Evolutionary conservation across 306 rosid species (phyloP).

Genomic region (Parietaria judaica): DNA sequence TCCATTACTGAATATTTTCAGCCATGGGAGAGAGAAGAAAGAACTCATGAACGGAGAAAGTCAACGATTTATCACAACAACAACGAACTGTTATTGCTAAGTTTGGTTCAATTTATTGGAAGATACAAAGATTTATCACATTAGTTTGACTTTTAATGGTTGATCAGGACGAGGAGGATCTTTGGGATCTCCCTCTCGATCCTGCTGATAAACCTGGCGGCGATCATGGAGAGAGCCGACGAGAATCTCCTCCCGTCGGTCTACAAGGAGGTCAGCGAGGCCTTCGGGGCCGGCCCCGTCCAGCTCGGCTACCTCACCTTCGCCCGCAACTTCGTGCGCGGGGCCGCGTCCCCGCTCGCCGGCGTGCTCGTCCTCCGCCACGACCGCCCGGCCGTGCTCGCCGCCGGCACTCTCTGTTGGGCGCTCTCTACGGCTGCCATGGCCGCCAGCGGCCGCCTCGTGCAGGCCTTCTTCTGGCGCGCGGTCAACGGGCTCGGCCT

Average conservation of each 20-base stretch:
- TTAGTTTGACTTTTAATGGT: no score
- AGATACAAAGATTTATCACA: no score
- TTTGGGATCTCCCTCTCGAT: constrained; percentile 69
- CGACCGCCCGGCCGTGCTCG: constrained; percentile 78
- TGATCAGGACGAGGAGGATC: constrained; percentile 36
- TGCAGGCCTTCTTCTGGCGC: constrained; percentile 85
- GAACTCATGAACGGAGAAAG: neutral
- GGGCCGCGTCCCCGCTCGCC: constrained; percentile 82
- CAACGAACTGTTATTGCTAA: no score
- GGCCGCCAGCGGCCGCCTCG: constrained; percentile 48
- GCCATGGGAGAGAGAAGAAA: neutral
- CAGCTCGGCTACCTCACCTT: constrained; percentile 93
- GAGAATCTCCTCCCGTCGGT: constrained; percentile 96
- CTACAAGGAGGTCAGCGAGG: constrained; percentile 93
- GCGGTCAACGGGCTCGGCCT: constrained; percentile 86
- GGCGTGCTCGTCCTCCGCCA: constrained; percentile 69
- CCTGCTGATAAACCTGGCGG: constrained; percentile 79
- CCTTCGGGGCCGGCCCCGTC: constrained; percentile 87
- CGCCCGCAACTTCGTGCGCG: constrained; percentile 76
- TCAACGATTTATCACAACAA: no score
- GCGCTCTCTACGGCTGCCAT: constrained; percentile 96
- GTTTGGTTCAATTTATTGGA: no score
- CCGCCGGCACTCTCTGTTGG: constrained; percentile 89
- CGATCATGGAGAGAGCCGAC: constrained; percentile 92
- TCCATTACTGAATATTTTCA: no score